Evolutionary conservation across 805 yeast genomes (phyloP), one percentile per base, ranked within the genome.

Genomic region (Maudiozyma bulderi): DNA sequence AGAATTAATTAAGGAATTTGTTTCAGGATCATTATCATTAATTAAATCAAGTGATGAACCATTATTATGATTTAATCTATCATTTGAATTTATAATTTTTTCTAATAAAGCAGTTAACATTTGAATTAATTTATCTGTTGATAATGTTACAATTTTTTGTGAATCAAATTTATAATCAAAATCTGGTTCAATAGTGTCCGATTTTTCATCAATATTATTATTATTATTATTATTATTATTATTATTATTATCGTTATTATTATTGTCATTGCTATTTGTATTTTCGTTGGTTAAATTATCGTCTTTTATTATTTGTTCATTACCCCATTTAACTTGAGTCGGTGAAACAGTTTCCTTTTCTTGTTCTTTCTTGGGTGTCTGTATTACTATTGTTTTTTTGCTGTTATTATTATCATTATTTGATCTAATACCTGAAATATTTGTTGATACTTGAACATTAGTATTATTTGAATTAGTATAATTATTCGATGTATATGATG

Each of bases 1-100:
- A 52, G 64, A 56, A 32, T 54, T 47, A 28, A 54, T 34, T 26
- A 50, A 47, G 30, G 44, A 30, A 7, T 13, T 6, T 7, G 32
- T 29, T n/a, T 28, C 20, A 7, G 26, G 13, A 28, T 39, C 13
- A 13, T 32, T 43, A 28, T 41, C 35, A 29, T 43, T 41, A 40
- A 35, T 40, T 14, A 11, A 34, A n/a, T 38, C 47, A 31, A 8
- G n/a, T 32, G 9, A 13, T 32, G 13, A 31, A 15, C 3, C 30
- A 10, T 28, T 32, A 3, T 34, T 28, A 13, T 13, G 31, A 15
- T n/a, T 91, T 35, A 87, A 70, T 46, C 80, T 73, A 66, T 91
- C 99, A 67, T 91, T 93, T 10, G 95, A 89, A 59, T 86, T 91
- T 38, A 91, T 84, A 44, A 93, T 89, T 62, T 86, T 86, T 54